Evolutionary conservation across 805 yeast genomes (phyloP).

Genomic region (Cyberlindnera maritima): DNA sequence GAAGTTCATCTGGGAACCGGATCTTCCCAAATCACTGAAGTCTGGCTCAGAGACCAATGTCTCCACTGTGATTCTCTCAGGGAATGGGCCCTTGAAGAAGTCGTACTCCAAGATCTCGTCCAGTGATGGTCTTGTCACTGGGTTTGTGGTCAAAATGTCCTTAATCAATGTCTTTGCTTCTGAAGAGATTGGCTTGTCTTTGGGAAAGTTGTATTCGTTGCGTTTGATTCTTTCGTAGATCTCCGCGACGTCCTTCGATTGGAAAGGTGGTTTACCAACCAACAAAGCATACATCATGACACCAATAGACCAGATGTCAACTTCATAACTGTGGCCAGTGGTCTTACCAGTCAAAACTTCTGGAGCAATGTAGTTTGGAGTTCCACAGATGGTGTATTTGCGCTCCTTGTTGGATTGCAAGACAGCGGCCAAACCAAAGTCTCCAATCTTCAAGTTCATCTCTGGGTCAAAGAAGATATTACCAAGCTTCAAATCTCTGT

Average conservation of each 20-base stretch:
- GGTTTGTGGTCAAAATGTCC: conserved; percentile 74
- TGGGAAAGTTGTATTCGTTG: conserved; percentile 79
- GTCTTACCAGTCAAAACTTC: conserved; percentile 89
- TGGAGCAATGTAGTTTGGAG: conserved; percentile 98
- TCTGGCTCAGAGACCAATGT: conserved; percentile 65
- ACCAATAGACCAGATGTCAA: conserved; percentile 97
- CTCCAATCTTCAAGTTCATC: conserved; percentile 95
- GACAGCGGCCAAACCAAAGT: conserved; percentile 98
- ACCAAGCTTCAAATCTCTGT: conserved; percentile 93
- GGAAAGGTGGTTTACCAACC: conserved; percentile 96
- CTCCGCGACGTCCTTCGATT: conserved; percentile 87
- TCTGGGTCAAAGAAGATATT: conserved; percentile 91
- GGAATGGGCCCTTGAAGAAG: conserved; percentile 89
- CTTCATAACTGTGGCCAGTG: conserved; percentile 90
- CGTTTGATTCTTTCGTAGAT: conserved; percentile 90
- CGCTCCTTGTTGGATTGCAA: conserved; percentile 68
- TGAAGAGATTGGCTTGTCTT: conserved; percentile 56
- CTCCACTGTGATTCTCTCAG: conserved; percentile 59
- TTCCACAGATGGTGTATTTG: conserved; percentile 94
- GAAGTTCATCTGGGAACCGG: conserved; percentile 66
- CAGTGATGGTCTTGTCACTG: conserved; percentile 75
- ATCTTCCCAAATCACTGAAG: conserved; percentile 49
- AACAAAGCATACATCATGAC: conserved; percentile 92
- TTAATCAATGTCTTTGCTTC: conserved; percentile 73
- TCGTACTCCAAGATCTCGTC: conserved; percentile 76